Evolutionary conservation across 768 basidiomycete genomes (phyloP).

Genomic region (Panellus pusillus): DNA sequence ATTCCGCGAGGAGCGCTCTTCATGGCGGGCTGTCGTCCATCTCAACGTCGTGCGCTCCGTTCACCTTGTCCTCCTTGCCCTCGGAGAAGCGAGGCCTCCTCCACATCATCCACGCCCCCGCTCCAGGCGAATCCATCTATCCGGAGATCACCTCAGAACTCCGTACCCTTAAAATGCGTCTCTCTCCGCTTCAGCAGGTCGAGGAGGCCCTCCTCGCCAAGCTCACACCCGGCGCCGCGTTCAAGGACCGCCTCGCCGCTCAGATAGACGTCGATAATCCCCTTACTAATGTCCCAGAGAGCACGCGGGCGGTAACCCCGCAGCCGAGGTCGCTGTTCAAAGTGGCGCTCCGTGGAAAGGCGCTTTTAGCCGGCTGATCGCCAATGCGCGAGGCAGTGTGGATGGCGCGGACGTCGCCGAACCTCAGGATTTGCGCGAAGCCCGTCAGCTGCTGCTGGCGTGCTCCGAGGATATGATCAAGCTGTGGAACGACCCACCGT

Average conservation of each 20-base stretch:
- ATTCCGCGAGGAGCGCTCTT: slow-evolving; percentile 41
- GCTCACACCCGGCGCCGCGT: slow-evolving; percentile 37
- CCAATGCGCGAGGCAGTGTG: slow-evolving; percentile 28
- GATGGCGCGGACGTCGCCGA: slow-evolving; percentile 28
- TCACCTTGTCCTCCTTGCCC: slow-evolving; percentile 38
- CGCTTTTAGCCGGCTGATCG: slow-evolving; percentile 34
- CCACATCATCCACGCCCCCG: slow-evolving; percentile 6
- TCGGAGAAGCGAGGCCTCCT: slow-evolving; percentile 22
- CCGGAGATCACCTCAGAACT: slow-evolving; percentile 37
- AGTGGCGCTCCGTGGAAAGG: slow-evolving; percentile 36
- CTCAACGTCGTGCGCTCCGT: slow-evolving; percentile 52
- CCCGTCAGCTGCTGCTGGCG: slow-evolving; percentile 44
- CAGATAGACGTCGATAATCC: not conserved
- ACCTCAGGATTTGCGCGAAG: slow-evolving; percentile 40
- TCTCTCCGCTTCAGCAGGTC: slow-evolving; percentile 51
- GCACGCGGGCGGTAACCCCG: slow-evolving; percentile 16
- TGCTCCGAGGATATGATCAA: slow-evolving; percentile 52
- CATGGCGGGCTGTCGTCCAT: slow-evolving; percentile 50
- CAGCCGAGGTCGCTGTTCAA: slow-evolving; percentile 34
- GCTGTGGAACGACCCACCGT: slow-evolving; percentile 50
- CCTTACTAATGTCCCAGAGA: slow-evolving; percentile 12
- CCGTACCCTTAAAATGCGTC: slow-evolving; percentile 47
- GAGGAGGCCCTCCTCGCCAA: slow-evolving; percentile 50
- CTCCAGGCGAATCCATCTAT: slow-evolving; percentile 26
- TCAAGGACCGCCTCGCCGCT: slow-evolving; percentile 4